Evolutionary conservation across 495 filamentous ascomycete genomes (phyloP).

Genomic region (Penicillium pulvis): DNA sequence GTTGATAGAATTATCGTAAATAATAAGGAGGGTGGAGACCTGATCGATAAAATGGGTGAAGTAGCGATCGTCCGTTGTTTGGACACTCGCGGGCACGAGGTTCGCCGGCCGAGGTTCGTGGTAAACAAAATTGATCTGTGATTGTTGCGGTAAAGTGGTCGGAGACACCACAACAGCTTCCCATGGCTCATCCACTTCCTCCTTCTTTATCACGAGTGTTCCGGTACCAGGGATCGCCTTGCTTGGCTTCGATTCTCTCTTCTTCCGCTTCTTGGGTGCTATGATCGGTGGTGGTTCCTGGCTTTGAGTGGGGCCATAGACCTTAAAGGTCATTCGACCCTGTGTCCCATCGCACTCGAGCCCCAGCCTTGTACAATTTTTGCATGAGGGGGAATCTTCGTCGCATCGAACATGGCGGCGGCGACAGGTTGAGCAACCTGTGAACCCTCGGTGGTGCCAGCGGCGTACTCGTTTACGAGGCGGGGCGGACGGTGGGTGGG

Average conservation of each 20-base stretch:
- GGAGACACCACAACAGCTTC: slow-evolving; percentile 30
- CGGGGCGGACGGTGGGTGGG: slow-evolving; percentile 20
- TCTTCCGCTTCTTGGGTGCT: slow-evolving; percentile 26
- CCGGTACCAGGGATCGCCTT: slow-evolving; percentile 16
- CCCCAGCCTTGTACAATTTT: slow-evolving; percentile 41
- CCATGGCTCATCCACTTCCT: slow-evolving; percentile 2
- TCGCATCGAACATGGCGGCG: slow-evolving; percentile 49
- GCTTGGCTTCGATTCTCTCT: slow-evolving; percentile 15
- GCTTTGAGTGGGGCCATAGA: slow-evolving; percentile 36
- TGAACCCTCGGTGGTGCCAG: slow-evolving; percentile 45
- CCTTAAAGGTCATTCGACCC: slow-evolving; percentile 47
- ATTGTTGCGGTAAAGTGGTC: slow-evolving; percentile 17
- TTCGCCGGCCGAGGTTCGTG: slow-evolving; percentile 29
- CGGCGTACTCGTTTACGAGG: slow-evolving; percentile 46
- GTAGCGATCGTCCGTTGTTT: slow-evolving; percentile 37
- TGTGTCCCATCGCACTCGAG: slow-evolving; percentile 44
- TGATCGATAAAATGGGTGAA: slow-evolving; percentile 42
- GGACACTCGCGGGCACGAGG: slow-evolving; percentile 26
- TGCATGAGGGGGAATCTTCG: slow-evolving; percentile 44
- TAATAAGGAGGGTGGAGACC: slow-evolving; percentile 40
- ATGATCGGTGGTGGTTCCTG: slow-evolving; percentile 16
- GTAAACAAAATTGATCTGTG: slow-evolving; percentile 17
- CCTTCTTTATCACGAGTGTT: slow-evolving; percentile 14
- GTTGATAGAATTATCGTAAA: slow-evolving; percentile 41
- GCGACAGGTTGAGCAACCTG: slow-evolving; percentile 45